Conservation (phyloP, 2,329 filamentous ascomycete species). For the Nothophaeocryptopus gaeumannii region DNA sequence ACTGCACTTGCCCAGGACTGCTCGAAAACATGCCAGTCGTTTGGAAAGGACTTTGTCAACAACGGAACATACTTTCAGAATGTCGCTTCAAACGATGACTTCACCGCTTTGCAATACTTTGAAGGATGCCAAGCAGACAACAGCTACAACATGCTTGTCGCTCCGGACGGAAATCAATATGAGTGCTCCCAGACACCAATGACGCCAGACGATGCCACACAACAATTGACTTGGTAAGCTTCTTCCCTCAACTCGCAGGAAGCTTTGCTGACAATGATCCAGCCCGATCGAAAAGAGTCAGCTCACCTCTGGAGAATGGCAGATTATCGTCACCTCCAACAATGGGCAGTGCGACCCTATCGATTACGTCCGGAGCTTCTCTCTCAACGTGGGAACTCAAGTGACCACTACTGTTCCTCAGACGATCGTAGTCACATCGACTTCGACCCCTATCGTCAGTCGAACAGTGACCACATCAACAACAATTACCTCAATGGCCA, state of each 20-base stretch:
- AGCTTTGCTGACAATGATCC: no score
- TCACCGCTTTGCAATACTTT: conserved; percentile 46
- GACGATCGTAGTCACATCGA: conserved; percentile 17
- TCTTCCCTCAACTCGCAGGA: no score
- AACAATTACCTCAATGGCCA: conserved; percentile 6
- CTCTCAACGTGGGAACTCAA: conserved; percentile 35
- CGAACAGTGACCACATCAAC: conserved; percentile 16
- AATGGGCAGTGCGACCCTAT: conserved; percentile 45
- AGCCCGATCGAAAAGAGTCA: conserved; percentile 43
- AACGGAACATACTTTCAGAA: conserved; percentile 49
- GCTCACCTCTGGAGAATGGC: conserved; percentile 45
- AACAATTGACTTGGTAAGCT: conserved; percentile 38
- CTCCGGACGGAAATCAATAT: conserved; percentile 40
- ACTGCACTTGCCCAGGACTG: no score
- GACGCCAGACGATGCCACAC: conserved; percentile 38
- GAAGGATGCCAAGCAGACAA: conserved; percentile 42
- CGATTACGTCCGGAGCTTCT: conserved; percentile 45
- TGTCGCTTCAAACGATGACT: conserved; percentile 39
- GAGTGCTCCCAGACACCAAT: conserved; percentile 37
- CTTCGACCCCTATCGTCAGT: conserved; percentile 18
- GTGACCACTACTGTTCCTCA: conserved; percentile 20
- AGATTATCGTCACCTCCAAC: conserved; percentile 44
- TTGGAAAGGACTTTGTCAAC: conserved; percentile 40
- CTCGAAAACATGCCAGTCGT: no score
- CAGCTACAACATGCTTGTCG: conserved; percentile 41